Evolutionary conservation across 306 rosid genomes (phyloP).

Genomic region (Sphenostylis stenocarpa): DNA sequence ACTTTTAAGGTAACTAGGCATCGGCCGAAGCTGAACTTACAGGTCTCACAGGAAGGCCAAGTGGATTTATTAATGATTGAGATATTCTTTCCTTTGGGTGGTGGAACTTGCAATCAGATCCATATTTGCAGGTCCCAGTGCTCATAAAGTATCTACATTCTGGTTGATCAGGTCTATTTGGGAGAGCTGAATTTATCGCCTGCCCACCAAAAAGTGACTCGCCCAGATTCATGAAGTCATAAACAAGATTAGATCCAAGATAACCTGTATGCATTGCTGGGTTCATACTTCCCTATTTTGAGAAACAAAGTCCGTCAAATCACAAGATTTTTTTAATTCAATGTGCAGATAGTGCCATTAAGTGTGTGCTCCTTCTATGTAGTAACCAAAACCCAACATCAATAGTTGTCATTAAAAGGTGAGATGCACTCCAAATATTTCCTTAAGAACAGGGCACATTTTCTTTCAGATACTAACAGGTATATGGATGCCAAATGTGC

Average conservation of each 20-base stretch:
- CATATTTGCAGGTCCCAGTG: constrained; percentile 90
- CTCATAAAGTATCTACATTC: constrained; percentile 82
- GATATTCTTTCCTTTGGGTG: constrained; percentile 80
- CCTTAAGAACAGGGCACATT: constrained; percentile 13
- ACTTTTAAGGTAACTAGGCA: neutral
- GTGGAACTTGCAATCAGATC: constrained; percentile 83
- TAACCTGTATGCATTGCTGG: constrained; percentile 52
- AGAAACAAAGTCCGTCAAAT: constrained; percentile 30
- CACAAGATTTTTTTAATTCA: neutral
- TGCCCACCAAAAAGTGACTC: constrained; percentile 63
- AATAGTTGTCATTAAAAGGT: neutral
- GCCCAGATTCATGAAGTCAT: constrained; percentile 49
- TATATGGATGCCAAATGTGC: neutral
- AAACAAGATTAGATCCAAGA: constrained; percentile 62
- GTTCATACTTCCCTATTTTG: constrained; percentile 63
- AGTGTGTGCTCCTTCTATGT: neutral
- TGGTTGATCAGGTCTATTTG: constrained; percentile 87
- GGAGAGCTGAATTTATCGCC: constrained; percentile 51
- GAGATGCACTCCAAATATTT: constrained; percentile 13
- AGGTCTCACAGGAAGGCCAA: constrained; percentile 87
- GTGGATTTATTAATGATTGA: constrained; percentile 53
- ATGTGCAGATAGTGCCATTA: neutral
- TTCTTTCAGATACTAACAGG: neutral
- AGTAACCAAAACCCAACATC: neutral
- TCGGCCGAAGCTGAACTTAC: constrained; percentile 54